Conservation (phyloP, 495 filamentous ascomycete species). For the Letharia columbiana region DNA sequence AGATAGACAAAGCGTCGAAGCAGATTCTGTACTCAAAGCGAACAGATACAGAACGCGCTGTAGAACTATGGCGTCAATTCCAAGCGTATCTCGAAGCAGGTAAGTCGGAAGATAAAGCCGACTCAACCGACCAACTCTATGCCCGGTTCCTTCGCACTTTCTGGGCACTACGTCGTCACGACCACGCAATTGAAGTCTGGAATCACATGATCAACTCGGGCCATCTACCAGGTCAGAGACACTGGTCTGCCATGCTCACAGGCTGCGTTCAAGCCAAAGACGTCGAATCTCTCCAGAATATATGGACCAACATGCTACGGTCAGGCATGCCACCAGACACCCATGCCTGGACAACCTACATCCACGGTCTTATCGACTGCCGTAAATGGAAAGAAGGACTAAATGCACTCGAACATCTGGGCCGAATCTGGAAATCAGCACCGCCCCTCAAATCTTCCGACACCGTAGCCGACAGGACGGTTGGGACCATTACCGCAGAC, state of each 20-base stretch:
- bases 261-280: conserved; percentile 46
- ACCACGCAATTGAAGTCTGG: conserved; percentile 50
- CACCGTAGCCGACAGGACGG: conserved; percentile 7
- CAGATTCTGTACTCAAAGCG: background rate
- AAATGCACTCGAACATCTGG: conserved; percentile 53
- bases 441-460: conserved; percentile 8
- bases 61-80: conserved; percentile 19
- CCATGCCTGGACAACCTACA: conserved; percentile 51
- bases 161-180: conserved; percentile 39
- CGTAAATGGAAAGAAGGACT: conserved; percentile 42
- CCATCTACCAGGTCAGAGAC: conserved; percentile 42
- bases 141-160: conserved; percentile 47
- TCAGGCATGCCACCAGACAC: conserved; percentile 48
- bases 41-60: conserved; percentile 5
- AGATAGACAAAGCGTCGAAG: background rate
- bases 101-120: conserved; percentile 4
- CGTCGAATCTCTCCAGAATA: conserved; percentile 39
- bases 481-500: background rate
- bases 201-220: conserved; percentile 46
- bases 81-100: background rate
- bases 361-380: conserved; percentile 49
- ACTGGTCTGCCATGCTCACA: conserved; percentile 56
- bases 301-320: conserved; percentile 49
- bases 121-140: conserved; percentile 34
- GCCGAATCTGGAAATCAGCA: conserved; percentile 40